These are phyloP conservation scores for Vitis hybrid DNA, from an alignment of 177 flowering plant species.

Conservation along the genomic window DNA sequence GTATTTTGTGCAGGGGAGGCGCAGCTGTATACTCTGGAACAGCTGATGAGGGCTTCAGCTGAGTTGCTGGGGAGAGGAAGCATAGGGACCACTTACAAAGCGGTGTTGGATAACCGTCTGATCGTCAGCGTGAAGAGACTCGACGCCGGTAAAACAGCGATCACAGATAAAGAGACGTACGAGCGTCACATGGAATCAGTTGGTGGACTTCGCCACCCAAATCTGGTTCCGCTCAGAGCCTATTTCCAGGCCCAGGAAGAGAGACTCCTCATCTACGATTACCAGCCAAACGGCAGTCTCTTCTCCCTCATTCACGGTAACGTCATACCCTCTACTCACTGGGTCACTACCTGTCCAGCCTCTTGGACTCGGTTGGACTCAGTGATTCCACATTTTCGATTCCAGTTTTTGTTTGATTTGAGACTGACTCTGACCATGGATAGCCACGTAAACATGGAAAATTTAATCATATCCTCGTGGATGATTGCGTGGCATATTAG, in stretches of 20 bases:
- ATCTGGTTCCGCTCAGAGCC: slow-evolving; percentile 84
- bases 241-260: slow-evolving; percentile 86
- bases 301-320: slow-evolving; percentile 84
- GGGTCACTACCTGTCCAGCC: neutral
- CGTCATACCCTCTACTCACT: neutral
- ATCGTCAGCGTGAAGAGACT: slow-evolving; percentile 77
- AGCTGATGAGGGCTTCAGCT: slow-evolving; percentile 90
- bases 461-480: no score
- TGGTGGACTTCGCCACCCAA: slow-evolving; percentile 82
- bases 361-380: neutral
- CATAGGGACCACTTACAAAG: slow-evolving; percentile 84
- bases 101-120: slow-evolving; percentile 69
- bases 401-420: no score
- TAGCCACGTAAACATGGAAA: neutral
- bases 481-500: no score
- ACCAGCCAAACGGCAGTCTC: slow-evolving; percentile 90
- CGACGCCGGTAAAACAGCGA: slow-evolving; percentile 49
- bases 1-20: slow-evolving; percentile 81
- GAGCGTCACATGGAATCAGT: slow-evolving; percentile 80
- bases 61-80: slow-evolving; percentile 89
- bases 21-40: slow-evolving; percentile 64
- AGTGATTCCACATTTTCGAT: no score
- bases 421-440: neutral
- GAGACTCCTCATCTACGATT: slow-evolving; percentile 75
- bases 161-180: slow-evolving; percentile 48